Conservation (phyloP, 1,284 basidiomycete species). For the Apiotrichum brassicae region DNA sequence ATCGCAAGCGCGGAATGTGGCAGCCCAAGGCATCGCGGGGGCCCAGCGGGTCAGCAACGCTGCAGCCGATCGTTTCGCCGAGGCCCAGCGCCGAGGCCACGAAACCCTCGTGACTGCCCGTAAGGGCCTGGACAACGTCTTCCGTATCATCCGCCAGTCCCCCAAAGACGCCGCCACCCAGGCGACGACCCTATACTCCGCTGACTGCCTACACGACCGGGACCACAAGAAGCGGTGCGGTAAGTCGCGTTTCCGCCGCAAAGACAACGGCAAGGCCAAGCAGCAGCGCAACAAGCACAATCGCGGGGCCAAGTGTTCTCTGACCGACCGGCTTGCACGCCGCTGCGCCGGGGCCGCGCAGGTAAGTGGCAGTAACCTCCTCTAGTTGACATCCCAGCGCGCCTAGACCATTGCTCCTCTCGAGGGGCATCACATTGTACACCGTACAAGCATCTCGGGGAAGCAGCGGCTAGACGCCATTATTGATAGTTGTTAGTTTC, state of each 20-base stretch:
- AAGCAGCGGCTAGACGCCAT: neutral
- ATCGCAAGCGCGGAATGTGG: neutral
- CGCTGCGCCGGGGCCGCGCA: neutral
- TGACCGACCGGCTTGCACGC: neutral
- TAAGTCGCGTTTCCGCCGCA: neutral
- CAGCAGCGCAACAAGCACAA: neutral
- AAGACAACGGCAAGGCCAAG: neutral
- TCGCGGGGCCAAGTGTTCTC: neutral
- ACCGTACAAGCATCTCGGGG: neutral
- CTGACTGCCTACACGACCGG: constrained; percentile 2
- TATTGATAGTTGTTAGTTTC: neutral
- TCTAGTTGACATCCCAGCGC: neutral
- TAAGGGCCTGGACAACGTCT: constrained; percentile 23
- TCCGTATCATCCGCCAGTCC: constrained; percentile 8
- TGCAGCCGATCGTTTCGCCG: neutral
- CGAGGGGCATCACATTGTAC: no score
- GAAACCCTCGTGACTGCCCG: constrained; percentile 22
- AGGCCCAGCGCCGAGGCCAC: constrained; percentile 14
- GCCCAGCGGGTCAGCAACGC: neutral
- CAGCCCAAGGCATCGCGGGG: no score
- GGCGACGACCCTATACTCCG: neutral
- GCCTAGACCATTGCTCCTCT: neutral
- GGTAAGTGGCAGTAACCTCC: neutral
- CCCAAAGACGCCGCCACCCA: neutral
- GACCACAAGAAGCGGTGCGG: neutral